phyloP scores from a whole-genome alignment of 345 rosid species.

The Conringia planisiliqua region DNA sequence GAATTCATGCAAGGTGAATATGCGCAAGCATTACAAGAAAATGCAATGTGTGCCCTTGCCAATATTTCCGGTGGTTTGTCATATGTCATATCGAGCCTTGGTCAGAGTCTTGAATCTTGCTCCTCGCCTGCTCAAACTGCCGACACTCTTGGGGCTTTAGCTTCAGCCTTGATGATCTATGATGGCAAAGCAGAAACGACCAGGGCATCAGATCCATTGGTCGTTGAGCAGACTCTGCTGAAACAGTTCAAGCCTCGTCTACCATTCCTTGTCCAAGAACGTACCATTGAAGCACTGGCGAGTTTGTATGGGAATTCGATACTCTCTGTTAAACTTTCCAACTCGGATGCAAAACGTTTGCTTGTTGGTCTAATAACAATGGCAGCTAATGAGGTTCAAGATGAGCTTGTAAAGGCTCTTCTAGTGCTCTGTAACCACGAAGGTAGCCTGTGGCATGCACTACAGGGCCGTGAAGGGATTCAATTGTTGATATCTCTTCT shows the following conservation, averaged over 20 bases:
- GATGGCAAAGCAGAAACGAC: slow-evolving; percentile 82
- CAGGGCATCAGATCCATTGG: slow-evolving; percentile 74
- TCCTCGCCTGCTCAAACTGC: slow-evolving; percentile 93
- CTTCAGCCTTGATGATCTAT: slow-evolving; percentile 99
- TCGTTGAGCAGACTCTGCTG: slow-evolving; percentile 77
- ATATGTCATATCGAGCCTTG: slow-evolving; percentile 95
- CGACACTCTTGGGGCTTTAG: slow-evolving; percentile 96
- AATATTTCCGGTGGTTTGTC: slow-evolving; percentile 98
- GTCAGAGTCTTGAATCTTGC: slow-evolving; percentile 98
- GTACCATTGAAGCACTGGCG: slow-evolving; percentile 96
- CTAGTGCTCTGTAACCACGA: slow-evolving; percentile 78
- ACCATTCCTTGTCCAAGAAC: slow-evolving; percentile 94
- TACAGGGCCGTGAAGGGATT: slow-evolving; percentile 98
- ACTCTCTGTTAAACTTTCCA: slow-evolving; percentile 69
- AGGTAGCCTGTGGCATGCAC: slow-evolving; percentile 90
- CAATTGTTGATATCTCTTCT: slow-evolving; percentile 96
- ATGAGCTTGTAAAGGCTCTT: slow-evolving; percentile 90
- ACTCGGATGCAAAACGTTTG: slow-evolving; percentile 89
- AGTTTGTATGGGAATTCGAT: slow-evolving; percentile 91
- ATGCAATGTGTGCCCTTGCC: slow-evolving; percentile 99
- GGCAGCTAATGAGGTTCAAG: slow-evolving; percentile 94
- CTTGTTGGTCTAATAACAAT: slow-evolving; percentile 98
- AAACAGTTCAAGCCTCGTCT: slow-evolving; percentile 86
- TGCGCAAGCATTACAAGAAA: slow-evolving; percentile 97
- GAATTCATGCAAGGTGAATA: slow-evolving; percentile 99